These are phyloP conservation scores for Mariannaea elegans DNA, from an alignment of 2,329 filamentous ascomycete genomes.

Conservation along the genomic window DNA sequence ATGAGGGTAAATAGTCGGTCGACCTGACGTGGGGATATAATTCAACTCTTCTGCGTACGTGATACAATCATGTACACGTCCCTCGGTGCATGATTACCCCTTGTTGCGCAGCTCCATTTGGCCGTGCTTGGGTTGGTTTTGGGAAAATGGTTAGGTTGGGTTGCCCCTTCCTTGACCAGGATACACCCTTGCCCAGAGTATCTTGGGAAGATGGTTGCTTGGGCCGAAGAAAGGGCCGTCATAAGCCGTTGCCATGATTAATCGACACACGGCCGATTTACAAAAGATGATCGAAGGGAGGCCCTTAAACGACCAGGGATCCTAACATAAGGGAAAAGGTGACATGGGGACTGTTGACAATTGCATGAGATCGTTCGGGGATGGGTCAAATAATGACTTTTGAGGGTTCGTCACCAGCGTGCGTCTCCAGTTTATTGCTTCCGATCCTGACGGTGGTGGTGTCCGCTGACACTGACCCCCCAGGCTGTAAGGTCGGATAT, in stretches of 20 bases:
- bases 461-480: constrained; percentile 34
- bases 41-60: constrained; percentile 10
- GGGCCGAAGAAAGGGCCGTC: constrained; percentile 13
- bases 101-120: constrained; percentile 8
- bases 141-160: constrained; percentile 9
- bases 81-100: constrained; percentile 8
- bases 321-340: constrained; percentile 21
- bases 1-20: constrained; percentile 12
- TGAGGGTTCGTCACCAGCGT: constrained; percentile 26
- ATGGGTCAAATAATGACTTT: constrained; percentile 32
- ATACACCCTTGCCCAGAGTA: constrained; percentile 20
- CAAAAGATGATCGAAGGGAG: constrained; percentile 33
- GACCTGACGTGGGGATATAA: constrained; percentile 16
- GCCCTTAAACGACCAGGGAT: constrained; percentile 11
- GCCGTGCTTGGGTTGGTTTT: constrained; percentile 10
- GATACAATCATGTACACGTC: constrained; percentile 2
- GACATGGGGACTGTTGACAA: constrained; percentile 1
- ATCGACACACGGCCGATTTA: constrained; percentile 32
- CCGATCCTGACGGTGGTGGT: constrained; percentile 30
- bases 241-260: constrained; percentile 14
- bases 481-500: constrained; percentile 26
- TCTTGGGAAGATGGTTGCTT: constrained; percentile 7
- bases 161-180: constrained; percentile 4
- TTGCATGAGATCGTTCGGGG: constrained; percentile 37
- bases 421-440: constrained; percentile 28